Evolutionary conservation across 2,329 filamentous ascomycete species (phyloP), one percentile per base, ranked within the genome.

Genomic region (Aspergillus novoparasiticus): DNA sequence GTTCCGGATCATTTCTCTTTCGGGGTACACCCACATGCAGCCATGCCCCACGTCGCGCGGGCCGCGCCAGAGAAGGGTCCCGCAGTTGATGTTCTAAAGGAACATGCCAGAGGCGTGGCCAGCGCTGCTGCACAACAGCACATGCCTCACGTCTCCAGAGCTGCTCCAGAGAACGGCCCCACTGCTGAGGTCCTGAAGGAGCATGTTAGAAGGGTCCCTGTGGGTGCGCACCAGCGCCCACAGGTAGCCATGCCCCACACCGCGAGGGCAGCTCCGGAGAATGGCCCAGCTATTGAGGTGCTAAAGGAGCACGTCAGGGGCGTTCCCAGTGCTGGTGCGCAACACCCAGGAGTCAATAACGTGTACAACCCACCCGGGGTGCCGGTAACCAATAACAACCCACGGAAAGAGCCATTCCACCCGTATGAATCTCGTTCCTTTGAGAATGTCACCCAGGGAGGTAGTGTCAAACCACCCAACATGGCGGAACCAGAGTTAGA

Each of bases 401-500:
- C 30, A n/a, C 19, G 32, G 26, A 57, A 57, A 43, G 36, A 58
- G 28, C 5, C 19, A 10, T 21, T 26, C 16, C 43, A 53, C 16
- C 46, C 39, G 14, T 53, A 56, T 45, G 41, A 21, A 23, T 14
- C 21, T n/a, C 48, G 48, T 30, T 57, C 34, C 12, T 56, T 53
- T 45, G 41, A 21, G 23, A 34, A 63, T 16, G 43, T 26, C 32
- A 30, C 19, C 9, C 48, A 55, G 21, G 58, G 51, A 36, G 60
- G 61, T 11, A 58, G 36, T 45, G 54, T 58, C 21, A 56, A 54
- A 26, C 61, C 62, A 8, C 45, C 58, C 5, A 62, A 54, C 19
- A 53, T 60, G 23, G 28, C 32, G 30, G 63, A 63, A 23, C 48
- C 66, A 36, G 68, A 69, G 16, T 39, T 56, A 10, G 67, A 69